Evolutionary conservation across 208 protist species (phyloP).

Genomic region (Perkinsela sp.): DNA sequence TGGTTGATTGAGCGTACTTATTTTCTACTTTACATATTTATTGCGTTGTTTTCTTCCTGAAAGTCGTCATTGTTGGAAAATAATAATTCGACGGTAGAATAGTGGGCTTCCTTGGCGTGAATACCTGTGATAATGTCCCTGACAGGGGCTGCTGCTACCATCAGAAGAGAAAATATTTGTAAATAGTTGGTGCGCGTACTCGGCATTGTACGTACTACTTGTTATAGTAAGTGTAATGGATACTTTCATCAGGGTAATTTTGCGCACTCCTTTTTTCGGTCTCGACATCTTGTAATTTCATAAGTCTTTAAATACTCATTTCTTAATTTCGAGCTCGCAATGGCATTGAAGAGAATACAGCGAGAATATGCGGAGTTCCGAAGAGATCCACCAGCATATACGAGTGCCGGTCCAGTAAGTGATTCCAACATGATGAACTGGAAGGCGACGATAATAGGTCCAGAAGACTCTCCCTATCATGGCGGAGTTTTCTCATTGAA

Average conservation of each 20-base stretch:
- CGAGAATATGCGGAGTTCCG: slow-evolving; percentile 78
- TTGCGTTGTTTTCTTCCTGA: too few relatives aligned
- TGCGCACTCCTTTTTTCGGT: neutral
- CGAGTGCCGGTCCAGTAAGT: slow-evolving; percentile 68
- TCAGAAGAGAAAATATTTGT: too few relatives aligned
- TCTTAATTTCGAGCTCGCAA: slow-evolving; percentile 10
- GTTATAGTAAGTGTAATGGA: too few relatives aligned
- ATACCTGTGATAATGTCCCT: too few relatives aligned
- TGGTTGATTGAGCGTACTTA: too few relatives aligned
- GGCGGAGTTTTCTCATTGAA: slow-evolving; percentile 92
- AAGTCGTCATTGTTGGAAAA: too few relatives aligned
- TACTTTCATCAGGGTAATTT: neutral
- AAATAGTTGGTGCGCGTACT: too few relatives aligned
- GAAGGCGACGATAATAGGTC: slow-evolving; percentile 82
- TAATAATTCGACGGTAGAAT: too few relatives aligned
- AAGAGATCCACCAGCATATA: slow-evolving; percentile 77
- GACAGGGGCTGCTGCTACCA: too few relatives aligned
- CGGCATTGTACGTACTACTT: too few relatives aligned
- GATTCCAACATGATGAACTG: slow-evolving; percentile 85
- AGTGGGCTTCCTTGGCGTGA: too few relatives aligned
- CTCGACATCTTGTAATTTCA: neutral
- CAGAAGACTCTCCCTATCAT: slow-evolving; percentile 80
- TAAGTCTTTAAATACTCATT: slow-evolving; percentile 2
- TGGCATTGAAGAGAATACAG: slow-evolving; percentile 74
- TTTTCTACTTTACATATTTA: too few relatives aligned